Base-by-base conservation (phyloP, 140 eudicot genomes). In the Bidens hawaiensis region DNA sequence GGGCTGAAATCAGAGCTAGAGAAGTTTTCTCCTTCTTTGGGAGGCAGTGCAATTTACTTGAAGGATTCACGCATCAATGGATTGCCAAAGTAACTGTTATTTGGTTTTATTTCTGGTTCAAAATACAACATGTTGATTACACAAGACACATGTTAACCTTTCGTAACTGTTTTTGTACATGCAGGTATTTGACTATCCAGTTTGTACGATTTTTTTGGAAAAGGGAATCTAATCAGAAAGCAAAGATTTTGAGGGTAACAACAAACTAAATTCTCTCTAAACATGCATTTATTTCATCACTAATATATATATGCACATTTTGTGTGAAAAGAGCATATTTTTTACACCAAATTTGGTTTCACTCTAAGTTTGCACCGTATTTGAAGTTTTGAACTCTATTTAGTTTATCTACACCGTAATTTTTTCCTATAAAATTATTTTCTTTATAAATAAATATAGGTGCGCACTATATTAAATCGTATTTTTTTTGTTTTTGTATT, bases 171-270 rank as follows among this genome's bases (percentile, higher is more conserved):
- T 27, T 30, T 15, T 55, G 53, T 27, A 21, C 26, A 53, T 76
- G 50, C 57, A 58, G 99, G 78, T 93, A 93, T 76, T 74, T 93
- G 85, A 88, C 99, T 15, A 75, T 93, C 75, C 99, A 93, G 73
- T 93, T 93, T 74, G 97, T 93, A 12, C 93, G 97, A 1, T 93
- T 88, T 78, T 93, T 93, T 84, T 93, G 99, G 96, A 93, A 93
- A 81, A 85, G 99, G 77, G 96, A 88, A 78, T 82, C 99, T 55
- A 93, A 88, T 59, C 96, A 93, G 85, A 93, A 93, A 76, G 99
- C 99, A 54, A 93, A 93, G 78, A 93, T 93, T 73, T 77, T 93
- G 64, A 86, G 99, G 95, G 99, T 93, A 88, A 75, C 43, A 21
- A 45, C 43, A 21, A 45, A 56, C 45, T 43, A 42, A 2, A n/a